These are phyloP conservation scores for Aspergillus bombycis DNA, from an alignment of 2,329 filamentous ascomycete species.

Conservation along the genomic window DNA sequence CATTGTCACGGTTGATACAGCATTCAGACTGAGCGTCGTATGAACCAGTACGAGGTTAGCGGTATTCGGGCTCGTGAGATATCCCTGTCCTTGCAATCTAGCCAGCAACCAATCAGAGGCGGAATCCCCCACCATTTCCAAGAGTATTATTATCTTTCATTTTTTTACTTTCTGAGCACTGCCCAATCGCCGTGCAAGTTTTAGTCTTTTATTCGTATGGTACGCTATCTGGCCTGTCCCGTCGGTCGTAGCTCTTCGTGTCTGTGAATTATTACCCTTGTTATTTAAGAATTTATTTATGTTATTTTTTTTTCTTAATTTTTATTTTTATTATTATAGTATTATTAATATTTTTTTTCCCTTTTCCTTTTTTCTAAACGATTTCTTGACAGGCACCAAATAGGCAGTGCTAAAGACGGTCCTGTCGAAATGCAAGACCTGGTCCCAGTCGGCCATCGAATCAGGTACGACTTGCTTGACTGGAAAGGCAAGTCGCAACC, in stretches of 20 bases:
- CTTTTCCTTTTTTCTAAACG: background rate
- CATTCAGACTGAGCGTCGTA: constrained; percentile 19
- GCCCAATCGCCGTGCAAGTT: constrained; percentile 24
- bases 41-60: constrained; percentile 15
- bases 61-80: constrained; percentile 22
- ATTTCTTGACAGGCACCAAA: constrained; percentile 7
- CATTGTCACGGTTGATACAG: constrained; percentile 19
- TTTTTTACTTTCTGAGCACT: constrained; percentile 17
- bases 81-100: constrained; percentile 37
- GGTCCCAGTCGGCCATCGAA: constrained; percentile 12
- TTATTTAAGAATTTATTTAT: background rate
- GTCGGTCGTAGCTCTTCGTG: constrained; percentile 9
- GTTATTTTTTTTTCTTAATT: background rate
- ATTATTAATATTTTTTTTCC: background rate
- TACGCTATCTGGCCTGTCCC: constrained; percentile 22
- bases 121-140: constrained; percentile 27
- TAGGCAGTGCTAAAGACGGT: background rate
- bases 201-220: constrained; percentile 17
- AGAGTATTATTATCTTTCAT: constrained; percentile 10
- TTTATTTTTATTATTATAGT: background rate
- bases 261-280: constrained; percentile 6
- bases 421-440: constrained; percentile 8
- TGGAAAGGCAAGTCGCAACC: background rate
- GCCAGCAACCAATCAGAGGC: constrained; percentile 32
- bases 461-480: constrained; percentile 5